Conservation (phyloP, 2,329 filamentous ascomycete genomes). For the Leptographium procerum region DNA sequence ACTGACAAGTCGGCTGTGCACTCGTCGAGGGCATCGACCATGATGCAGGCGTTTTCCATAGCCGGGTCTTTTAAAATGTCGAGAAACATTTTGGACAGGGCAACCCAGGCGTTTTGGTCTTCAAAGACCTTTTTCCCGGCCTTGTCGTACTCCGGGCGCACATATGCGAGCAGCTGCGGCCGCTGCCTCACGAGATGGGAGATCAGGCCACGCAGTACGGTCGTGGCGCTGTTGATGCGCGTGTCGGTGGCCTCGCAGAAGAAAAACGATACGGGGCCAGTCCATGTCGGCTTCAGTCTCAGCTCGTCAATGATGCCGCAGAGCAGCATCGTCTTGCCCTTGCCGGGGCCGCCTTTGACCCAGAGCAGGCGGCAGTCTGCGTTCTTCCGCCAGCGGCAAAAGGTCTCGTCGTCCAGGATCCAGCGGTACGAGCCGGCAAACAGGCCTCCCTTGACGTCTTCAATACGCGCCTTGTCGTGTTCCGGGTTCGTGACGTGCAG, state of each 20-base stretch:
- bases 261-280: slow-evolving; percentile 16
- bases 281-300: not conserved
- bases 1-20: slow-evolving; percentile 17
- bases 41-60: slow-evolving; percentile 17
- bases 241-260: slow-evolving; percentile 23
- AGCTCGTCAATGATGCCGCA: slow-evolving; percentile 27
- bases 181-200: slow-evolving; percentile 17
- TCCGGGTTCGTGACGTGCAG: not conserved
- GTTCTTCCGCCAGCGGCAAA: slow-evolving; percentile 14
- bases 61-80: slow-evolving; percentile 27
- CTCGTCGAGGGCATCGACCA: slow-evolving; percentile 38
- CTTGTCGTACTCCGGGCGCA: too few relatives aligned
- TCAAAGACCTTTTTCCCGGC: slow-evolving; percentile 23
- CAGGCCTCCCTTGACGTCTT: slow-evolving; percentile 20
- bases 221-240: slow-evolving; percentile 17
- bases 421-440: slow-evolving; percentile 21
- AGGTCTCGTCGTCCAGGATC: slow-evolving; percentile 20
- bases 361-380: slow-evolving; percentile 19
- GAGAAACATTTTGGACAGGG: too few relatives aligned
- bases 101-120: too few relatives aligned
- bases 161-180: slow-evolving; percentile 20
- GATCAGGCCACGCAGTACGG: slow-evolving; percentile 21
- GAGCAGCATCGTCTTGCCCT: slow-evolving; percentile 32
- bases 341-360: slow-evolving; percentile 27
- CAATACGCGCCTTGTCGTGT: not conserved